These are phyloP conservation scores for Podospora australis DNA, from an alignment of 495 filamentous ascomycete genomes.

Conservation along the genomic window DNA sequence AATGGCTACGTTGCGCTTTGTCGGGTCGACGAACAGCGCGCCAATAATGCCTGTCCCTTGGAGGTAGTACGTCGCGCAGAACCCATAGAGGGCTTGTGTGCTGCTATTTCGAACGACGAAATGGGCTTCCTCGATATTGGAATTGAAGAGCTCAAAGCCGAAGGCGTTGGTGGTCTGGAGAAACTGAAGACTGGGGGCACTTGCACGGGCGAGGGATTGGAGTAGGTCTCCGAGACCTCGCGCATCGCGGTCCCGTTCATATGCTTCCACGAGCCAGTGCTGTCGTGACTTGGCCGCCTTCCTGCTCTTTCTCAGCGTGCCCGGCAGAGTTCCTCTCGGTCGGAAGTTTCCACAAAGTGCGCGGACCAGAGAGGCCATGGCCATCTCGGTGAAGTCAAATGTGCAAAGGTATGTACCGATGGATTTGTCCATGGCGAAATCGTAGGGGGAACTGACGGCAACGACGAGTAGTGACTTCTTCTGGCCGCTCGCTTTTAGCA, in stretches of 20 bases:
- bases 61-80: constrained; percentile 80
- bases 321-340: constrained; percentile 67
- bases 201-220: constrained; percentile 51
- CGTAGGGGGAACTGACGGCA: constrained; percentile 87
- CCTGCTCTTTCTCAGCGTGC: constrained; percentile 73
- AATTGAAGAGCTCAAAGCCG: constrained; percentile 64
- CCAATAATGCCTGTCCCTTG: constrained; percentile 71
- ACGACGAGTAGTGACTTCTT: constrained; percentile 76
- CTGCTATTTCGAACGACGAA: constrained; percentile 89
- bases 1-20: constrained; percentile 76
- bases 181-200: constrained; percentile 51
- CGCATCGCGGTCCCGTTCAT: constrained; percentile 69
- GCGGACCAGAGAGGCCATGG: constrained; percentile 73
- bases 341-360: constrained; percentile 71
- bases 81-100: constrained; percentile 80
- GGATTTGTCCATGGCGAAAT: constrained; percentile 84
- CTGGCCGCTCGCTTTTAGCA: constrained; percentile 48
- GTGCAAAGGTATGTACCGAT: constrained; percentile 89
- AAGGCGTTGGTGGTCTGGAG: constrained; percentile 63
- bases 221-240: constrained; percentile 63
- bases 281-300: constrained; percentile 75
- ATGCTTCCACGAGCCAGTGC: constrained; percentile 84
- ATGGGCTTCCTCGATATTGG: constrained; percentile 67
- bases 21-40: constrained; percentile 75
- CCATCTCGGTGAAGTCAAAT: constrained; percentile 89